A percentile compares a stretch with the other conserved stretches of the same genome.
These are phyloP conservation scores for Conringia planisiliqua DNA, from an alignment of 345 rosid species.

Conservation along the genomic window DNA sequence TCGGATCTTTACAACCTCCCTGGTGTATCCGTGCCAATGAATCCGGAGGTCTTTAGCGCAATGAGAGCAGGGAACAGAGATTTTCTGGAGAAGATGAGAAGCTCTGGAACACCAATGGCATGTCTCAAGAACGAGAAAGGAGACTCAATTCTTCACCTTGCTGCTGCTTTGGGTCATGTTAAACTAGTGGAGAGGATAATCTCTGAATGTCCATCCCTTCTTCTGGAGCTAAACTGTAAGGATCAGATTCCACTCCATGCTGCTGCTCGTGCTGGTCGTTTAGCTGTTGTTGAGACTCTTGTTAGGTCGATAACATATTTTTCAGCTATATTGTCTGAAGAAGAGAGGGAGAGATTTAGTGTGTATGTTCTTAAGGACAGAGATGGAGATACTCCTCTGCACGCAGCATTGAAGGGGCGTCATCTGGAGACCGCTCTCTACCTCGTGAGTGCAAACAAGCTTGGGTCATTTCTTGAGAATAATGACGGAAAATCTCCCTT, in stretches of 20 bases:
- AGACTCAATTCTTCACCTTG: constrained; percentile 15
- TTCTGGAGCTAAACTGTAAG: background rate
- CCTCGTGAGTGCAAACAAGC: background rate
- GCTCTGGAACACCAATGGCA: background rate
- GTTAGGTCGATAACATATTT: background rate
- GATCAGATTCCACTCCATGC: constrained; percentile 22
- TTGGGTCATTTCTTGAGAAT: background rate
- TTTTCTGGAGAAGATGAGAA: background rate
- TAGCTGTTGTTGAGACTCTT: background rate
- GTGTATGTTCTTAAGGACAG: background rate
- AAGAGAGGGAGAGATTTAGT: background rate
- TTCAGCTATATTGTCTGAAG: background rate
- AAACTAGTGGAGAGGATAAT: background rate
- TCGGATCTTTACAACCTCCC: background rate
- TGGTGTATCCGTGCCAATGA: background rate
- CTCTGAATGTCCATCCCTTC: background rate
- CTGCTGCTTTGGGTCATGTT: background rate
- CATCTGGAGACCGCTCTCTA: background rate
- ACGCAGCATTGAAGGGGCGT: constrained; percentile 8
- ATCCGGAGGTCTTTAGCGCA: background rate
- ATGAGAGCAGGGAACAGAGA: background rate
- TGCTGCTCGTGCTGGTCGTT: constrained; percentile 3
- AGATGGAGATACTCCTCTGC: constrained; percentile 33
- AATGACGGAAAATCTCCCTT: background rate
- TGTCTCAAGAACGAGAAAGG: background rate